Evolutionary conservation across 163 green algal genomes (phyloP).

Genomic region (Volvox carteri): DNA sequence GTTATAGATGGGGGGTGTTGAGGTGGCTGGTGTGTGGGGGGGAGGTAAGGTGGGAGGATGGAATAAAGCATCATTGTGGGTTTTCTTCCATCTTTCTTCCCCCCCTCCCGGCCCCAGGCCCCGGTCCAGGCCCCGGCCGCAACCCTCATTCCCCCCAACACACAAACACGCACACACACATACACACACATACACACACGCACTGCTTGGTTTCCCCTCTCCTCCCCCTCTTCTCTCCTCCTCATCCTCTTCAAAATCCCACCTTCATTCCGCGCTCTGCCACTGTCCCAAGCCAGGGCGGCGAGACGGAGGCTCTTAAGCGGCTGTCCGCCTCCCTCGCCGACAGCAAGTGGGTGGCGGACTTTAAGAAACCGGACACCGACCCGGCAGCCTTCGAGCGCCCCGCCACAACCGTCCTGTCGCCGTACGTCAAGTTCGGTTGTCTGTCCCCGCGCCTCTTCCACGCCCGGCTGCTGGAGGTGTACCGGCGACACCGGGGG

Average conservation of each 20-base stretch:
- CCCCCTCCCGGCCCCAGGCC: no score
- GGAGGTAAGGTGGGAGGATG: not conserved
- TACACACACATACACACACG: no score
- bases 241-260: not conserved
- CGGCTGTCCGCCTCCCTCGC: conserved; percentile 73
- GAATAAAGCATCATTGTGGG: no score
- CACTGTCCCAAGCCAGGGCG: conserved; percentile 80
- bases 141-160: no score
- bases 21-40: not conserved
- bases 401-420: conserved; percentile 93
- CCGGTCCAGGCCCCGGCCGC: no score
- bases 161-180: no score
- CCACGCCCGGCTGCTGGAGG: conserved; percentile 70
- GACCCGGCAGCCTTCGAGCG: conserved; percentile 80
- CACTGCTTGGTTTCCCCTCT: no score
- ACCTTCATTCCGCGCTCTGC: not conserved
- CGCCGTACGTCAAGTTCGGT: conserved; percentile 94
- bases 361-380: conserved; percentile 77
- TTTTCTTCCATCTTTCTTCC: no score
- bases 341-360: conserved; percentile 71
- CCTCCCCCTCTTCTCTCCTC: not conserved
- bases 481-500: conserved; percentile 75
- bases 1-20: not conserved
- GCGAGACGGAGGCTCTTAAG: conserved; percentile 84
- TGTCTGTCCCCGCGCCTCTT: conserved; percentile 89